A percentile compares a stretch with the other conserved stretches of the same genome.
Conservation (phyloP, 768 basidiomycete species). For the Strobilomyces echinocephalus region DNA sequence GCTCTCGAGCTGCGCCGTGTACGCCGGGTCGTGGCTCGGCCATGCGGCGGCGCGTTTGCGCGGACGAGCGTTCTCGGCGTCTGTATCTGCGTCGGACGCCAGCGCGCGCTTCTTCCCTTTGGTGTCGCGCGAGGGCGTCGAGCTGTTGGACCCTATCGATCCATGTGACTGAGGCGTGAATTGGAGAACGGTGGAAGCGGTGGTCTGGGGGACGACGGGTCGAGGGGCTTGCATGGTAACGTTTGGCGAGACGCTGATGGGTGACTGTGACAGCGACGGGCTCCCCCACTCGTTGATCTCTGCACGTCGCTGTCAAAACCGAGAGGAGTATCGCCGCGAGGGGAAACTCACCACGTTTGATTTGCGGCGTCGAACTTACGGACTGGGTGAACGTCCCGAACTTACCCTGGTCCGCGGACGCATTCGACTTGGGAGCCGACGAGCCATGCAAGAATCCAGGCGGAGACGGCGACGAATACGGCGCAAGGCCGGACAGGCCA, state of each 20-base stretch:
- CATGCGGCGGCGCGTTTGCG: constrained; percentile 39
- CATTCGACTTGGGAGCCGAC: constrained; percentile 21
- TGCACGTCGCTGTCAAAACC: constrained; percentile 3
- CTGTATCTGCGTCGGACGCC: constrained; percentile 19
- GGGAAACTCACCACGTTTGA: constrained; percentile 27
- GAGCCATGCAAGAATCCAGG: constrained; percentile 32
- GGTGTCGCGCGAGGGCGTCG: constrained; percentile 25
- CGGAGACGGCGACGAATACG: constrained; percentile 33
- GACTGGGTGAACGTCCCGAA: constrained; percentile 18
- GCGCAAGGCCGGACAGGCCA: constrained; percentile 28
- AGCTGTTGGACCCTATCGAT: constrained; percentile 14
- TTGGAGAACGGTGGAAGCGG: constrained; percentile 33
- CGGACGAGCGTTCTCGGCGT: constrained; percentile 27
- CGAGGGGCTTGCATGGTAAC: constrained; percentile 30
- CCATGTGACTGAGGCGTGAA: constrained; percentile 21
- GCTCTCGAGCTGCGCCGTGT: constrained; percentile 39
- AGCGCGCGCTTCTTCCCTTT: constrained; percentile 40
- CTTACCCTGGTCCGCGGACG: constrained; percentile 15
- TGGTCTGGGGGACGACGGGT: constrained; percentile 24
- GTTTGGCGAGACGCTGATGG: constrained; percentile 14
- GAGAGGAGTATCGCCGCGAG: not conserved
- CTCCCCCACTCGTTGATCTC: constrained; percentile 24
- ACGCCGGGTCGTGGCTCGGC: constrained; percentile 42
- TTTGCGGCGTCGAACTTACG: constrained; percentile 20
- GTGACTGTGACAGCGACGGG: constrained; percentile 16